Conservation (phyloP, 2,329 filamentous ascomycete genomes). For the Venturia oleaginea region DNA sequence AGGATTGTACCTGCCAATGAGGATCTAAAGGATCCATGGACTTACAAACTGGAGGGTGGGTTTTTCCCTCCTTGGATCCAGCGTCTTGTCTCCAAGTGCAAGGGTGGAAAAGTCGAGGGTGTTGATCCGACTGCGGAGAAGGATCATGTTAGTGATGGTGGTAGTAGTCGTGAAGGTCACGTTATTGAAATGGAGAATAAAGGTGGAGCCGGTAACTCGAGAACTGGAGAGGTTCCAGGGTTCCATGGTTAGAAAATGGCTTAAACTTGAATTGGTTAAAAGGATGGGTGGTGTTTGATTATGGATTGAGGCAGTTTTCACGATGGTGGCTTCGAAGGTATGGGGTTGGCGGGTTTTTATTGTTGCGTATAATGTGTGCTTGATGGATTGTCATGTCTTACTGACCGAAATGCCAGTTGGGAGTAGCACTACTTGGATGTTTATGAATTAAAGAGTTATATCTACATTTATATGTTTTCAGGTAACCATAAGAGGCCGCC, state of each 20-base stretch:
- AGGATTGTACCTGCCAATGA: constrained; percentile 67
- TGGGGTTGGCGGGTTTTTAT: neutral
- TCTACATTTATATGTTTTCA: too few species aligned
- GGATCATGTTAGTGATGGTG: neutral
- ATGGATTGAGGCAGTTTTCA: neutral
- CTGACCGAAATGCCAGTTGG: too few species aligned
- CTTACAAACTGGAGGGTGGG: constrained; percentile 65
- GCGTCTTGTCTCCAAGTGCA: constrained; percentile 28
- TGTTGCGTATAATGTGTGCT: too few species aligned
- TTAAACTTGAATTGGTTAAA: neutral
- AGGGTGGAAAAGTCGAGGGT: neutral
- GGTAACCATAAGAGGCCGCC: too few species aligned
- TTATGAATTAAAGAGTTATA: too few species aligned
- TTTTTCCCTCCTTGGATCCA: constrained; percentile 66
- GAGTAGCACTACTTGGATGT: too few species aligned
- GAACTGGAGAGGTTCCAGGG: neutral
- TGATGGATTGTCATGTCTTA: too few species aligned
- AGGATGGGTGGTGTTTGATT: neutral
- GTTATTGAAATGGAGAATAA: neutral
- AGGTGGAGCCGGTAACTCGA: neutral
- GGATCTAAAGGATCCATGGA: constrained; percentile 70
- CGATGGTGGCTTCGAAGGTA: neutral
- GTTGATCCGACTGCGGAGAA: neutral
- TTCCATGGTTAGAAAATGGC: neutral
- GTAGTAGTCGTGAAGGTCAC: neutral